Percentiles rank a stretch among this genome's conserved stretches.
Conservation (phyloP, 2,329 filamentous ascomycete genomes). For the Neodidymelliopsis sp. region DNA sequence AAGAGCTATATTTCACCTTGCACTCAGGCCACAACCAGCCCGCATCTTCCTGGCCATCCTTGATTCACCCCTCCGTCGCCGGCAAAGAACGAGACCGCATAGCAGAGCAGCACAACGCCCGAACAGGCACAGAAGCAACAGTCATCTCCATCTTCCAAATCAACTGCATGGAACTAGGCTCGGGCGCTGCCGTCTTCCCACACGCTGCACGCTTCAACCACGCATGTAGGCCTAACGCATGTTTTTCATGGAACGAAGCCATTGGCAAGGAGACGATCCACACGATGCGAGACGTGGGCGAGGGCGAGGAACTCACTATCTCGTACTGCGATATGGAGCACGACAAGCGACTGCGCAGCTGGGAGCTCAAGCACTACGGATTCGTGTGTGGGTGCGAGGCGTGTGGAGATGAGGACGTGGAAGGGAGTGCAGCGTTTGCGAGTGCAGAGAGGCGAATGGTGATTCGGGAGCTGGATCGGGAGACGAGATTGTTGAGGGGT, state of each 20-base stretch:
- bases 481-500: slow-evolving; percentile 31
- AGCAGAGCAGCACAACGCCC: slow-evolving; percentile 42
- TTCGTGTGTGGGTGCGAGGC: slow-evolving; percentile 49
- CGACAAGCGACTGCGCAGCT: slow-evolving; percentile 36
- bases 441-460: slow-evolving; percentile 43
- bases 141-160: slow-evolving; percentile 50
- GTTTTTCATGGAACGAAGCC: slow-evolving; percentile 45
- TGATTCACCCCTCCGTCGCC: slow-evolving; percentile 31
- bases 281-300: slow-evolving; percentile 41
- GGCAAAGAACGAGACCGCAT: slow-evolving; percentile 34
- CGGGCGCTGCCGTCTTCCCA: slow-evolving; percentile 47
- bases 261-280: slow-evolving; percentile 45
- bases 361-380: slow-evolving; percentile 48
- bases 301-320: slow-evolving; percentile 49
- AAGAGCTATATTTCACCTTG: slow-evolving; percentile 37
- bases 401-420: slow-evolving; percentile 43
- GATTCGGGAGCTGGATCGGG: slow-evolving; percentile 45
- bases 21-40: slow-evolving; percentile 41
- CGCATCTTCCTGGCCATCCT: slow-evolving; percentile 33
- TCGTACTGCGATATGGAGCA: slow-evolving; percentile 49
- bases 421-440: slow-evolving; percentile 31
- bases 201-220: slow-evolving; percentile 53
- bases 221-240: slow-evolving; percentile 51
- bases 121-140: slow-evolving; percentile 28
- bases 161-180: slow-evolving; percentile 50